Evolutionary conservation across 208 protist genomes (phyloP).

Genomic region (Trypanosoma melophagium): DNA sequence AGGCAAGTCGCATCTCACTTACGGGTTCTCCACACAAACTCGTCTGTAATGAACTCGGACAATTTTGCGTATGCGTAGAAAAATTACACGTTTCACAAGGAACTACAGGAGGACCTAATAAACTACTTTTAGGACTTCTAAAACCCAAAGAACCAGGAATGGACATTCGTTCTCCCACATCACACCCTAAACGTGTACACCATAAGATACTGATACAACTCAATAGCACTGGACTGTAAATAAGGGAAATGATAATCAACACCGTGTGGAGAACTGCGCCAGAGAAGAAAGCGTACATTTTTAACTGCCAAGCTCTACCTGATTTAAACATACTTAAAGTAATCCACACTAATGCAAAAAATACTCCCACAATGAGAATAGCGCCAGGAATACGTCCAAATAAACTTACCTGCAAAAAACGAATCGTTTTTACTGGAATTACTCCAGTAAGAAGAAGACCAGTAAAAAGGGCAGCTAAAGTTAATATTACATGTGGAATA

Average conservation of each 20-base stretch:
- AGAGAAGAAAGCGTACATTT: conserved; percentile 21
- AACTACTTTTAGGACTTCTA: neutral
- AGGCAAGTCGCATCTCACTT: conserved; percentile 40
- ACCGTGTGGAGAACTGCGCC: conserved; percentile 32
- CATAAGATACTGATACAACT: conserved; percentile 60
- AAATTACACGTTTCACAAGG: conserved; percentile 55
- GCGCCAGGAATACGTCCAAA: conserved; percentile 33
- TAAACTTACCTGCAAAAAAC: conserved; percentile 37
- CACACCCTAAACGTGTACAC: conserved; percentile 49
- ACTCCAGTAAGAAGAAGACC: conserved; percentile 35
- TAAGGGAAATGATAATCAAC: conserved; percentile 39
- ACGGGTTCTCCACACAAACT: conserved; percentile 30
- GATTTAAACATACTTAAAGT: conserved; percentile 34
- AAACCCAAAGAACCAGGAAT: conserved; percentile 30
- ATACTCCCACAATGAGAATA: conserved; percentile 25
- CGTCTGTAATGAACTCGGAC: conserved; percentile 31
- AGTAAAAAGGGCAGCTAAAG: conserved; percentile 35
- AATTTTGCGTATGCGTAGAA: conserved; percentile 43
- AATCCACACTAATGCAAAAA: conserved; percentile 36
- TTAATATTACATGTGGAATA: conserved; percentile 29
- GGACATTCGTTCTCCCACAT: conserved; percentile 30
- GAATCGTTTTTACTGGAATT: conserved; percentile 27
- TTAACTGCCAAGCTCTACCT: conserved; percentile 34
- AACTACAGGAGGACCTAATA: conserved; percentile 2
- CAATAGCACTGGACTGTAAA: conserved; percentile 65